phyloP scores from a whole-genome alignment of 1,139 yeast species.

The Pichia sp. region DNA sequence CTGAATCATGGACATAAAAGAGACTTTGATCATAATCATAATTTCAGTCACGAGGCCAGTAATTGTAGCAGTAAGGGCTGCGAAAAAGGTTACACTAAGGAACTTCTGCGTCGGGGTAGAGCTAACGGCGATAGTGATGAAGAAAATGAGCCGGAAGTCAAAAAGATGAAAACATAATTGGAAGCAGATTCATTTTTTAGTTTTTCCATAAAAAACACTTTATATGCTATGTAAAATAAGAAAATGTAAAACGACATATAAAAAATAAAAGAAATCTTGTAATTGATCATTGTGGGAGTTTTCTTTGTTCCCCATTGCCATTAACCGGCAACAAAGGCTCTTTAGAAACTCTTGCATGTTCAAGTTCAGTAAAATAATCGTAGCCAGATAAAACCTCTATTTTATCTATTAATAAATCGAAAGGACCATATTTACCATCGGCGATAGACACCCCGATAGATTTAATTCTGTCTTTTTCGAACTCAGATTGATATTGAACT shows the following conservation, averaged over 20 bases:
- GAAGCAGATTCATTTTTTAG: neutral
- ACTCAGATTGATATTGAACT: constrained; percentile 49
- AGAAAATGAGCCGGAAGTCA: neutral
- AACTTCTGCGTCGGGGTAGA: neutral
- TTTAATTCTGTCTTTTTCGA: constrained; percentile 63
- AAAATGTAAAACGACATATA: constrained; percentile 4
- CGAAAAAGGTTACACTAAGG: neutral
- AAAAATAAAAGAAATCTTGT: neutral
- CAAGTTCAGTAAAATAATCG: constrained; percentile 40
- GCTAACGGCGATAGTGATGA: neutral
- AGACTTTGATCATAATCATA: neutral
- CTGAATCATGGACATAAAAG: constrained; percentile 4
- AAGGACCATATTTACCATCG: constrained; percentile 79
- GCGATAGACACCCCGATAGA: constrained; percentile 77
- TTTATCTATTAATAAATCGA: constrained; percentile 65
- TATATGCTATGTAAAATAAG: neutral
- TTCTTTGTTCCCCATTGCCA: constrained; percentile 1
- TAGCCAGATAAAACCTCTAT: constrained; percentile 64
- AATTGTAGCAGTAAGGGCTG: neutral
- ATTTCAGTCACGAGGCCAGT: neutral
- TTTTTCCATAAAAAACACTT: neutral
- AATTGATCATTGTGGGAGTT: neutral
- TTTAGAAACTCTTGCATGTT: constrained; percentile 29
- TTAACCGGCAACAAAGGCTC: constrained; percentile 10
- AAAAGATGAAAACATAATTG: constrained; percentile 2